Conservation (phyloP, 345 rosid genomes). For the Isatis tinctoria region DNA sequence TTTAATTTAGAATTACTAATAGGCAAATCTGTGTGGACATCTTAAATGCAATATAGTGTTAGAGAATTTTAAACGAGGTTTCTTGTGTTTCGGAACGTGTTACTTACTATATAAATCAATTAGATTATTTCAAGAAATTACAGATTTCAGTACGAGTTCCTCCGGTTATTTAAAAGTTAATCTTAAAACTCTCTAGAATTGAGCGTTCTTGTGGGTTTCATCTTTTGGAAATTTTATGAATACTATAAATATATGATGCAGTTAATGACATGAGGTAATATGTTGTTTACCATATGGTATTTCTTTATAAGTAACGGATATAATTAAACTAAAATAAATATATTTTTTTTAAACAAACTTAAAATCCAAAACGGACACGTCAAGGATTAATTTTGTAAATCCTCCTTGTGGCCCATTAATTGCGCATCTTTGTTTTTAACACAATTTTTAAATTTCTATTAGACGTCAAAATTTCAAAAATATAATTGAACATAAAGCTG, state of each 20-base stretch:
- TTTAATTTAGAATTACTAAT: neutral
- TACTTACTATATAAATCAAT: neutral
- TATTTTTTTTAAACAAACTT: too few species aligned
- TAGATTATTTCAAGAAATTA: neutral
- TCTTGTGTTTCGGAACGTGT: neutral
- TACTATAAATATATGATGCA: too few species aligned
- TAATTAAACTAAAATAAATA: neutral
- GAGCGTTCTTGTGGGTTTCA: neutral
- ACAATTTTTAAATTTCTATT: slow-evolving; percentile 3
- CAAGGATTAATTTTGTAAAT: neutral
- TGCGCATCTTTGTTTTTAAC: slow-evolving; percentile 3
- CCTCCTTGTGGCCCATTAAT: slow-evolving; percentile 2
- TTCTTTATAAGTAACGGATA: too few species aligned
- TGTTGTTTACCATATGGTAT: neutral
- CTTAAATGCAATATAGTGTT: neutral
- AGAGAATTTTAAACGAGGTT: neutral
- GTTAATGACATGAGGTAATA: neutral
- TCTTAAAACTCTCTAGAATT: neutral
- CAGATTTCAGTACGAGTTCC: neutral
- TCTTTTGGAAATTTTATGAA: neutral
- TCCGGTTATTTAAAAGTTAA: neutral
- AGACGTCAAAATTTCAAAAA: neutral
- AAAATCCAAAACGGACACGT: neutral
- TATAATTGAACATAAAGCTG: slow-evolving; percentile 1
- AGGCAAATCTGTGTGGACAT: neutral